Evolutionary conservation across 371 early-diverging fungal species (phyloP).

Genomic region (Phascolomyces articulosus): DNA sequence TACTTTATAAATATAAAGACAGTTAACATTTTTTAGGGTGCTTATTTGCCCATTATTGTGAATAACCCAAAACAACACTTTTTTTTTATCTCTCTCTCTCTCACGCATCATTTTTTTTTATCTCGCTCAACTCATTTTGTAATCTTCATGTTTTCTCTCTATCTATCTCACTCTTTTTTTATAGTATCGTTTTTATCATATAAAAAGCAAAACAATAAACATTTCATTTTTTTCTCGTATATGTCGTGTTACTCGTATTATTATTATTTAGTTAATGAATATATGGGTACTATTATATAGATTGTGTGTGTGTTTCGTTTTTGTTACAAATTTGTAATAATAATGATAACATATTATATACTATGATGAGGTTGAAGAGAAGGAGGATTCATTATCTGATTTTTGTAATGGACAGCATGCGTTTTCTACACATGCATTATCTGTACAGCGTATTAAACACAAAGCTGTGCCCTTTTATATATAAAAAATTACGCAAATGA

Average conservation of each 20-base stretch:
- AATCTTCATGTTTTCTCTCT: neutral
- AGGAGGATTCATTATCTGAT: neutral
- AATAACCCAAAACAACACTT: neutral
- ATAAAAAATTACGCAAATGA: too few relatives aligned
- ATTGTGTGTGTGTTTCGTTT: too few relatives aligned
- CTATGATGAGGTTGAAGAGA: neutral
- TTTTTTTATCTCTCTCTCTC: neutral
- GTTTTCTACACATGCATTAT: slow-evolving; percentile 29
- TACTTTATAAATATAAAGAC: too few relatives aligned
- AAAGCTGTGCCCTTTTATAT: neutral
- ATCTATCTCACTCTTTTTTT: neutral
- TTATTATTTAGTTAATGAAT: too few relatives aligned
- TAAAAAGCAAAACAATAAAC: neutral
- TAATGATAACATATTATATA: too few relatives aligned
- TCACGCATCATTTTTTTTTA: neutral
- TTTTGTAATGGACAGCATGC: slow-evolving; percentile 28
- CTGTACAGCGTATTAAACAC: slow-evolving; percentile 25
- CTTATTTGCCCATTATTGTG: neutral
- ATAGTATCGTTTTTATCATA: neutral
- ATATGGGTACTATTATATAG: too few relatives aligned
- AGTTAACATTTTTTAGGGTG: too few relatives aligned
- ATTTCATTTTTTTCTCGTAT: neutral
- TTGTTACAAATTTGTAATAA: too few relatives aligned
- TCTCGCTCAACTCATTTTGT: neutral
- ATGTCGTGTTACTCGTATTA: too few relatives aligned